Conservation (phyloP, 2,329 filamentous ascomycete genomes). For the Rutstroemia sp. region DNA sequence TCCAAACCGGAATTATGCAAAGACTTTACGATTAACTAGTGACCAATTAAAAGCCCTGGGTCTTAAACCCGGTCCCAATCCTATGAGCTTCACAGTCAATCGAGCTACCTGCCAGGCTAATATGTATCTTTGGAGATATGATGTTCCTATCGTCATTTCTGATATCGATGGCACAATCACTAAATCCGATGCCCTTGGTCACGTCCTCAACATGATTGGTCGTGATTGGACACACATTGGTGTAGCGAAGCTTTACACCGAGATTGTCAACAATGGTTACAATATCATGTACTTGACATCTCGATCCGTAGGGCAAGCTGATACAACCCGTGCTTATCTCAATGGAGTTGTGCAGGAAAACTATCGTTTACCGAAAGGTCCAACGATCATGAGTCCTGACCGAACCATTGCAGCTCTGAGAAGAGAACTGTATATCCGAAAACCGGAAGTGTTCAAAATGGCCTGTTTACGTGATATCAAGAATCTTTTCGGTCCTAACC, state of each 20-base stretch:
- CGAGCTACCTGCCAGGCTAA: constrained; percentile 83
- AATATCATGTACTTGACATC: constrained; percentile 98
- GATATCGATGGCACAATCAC: constrained; percentile 99
- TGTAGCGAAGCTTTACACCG: constrained; percentile 93
- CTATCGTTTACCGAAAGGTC: constrained; percentile 78
- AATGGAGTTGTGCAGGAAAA: constrained; percentile 84
- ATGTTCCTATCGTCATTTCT: constrained; percentile 91
- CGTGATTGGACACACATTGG: constrained; percentile 97
- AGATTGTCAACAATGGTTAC: constrained; percentile 92
- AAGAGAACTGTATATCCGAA: constrained; percentile 87
- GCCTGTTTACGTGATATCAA: constrained; percentile 91
- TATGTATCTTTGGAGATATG: constrained; percentile 90
- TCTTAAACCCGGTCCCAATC: constrained; percentile 79
- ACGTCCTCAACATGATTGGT: constrained; percentile 93
- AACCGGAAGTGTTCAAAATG: constrained; percentile 99
- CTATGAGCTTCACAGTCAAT: constrained; percentile 95
- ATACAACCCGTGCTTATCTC: constrained; percentile 82
- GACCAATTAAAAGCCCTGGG: constrained; percentile 85
- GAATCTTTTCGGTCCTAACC: constrained; percentile 69
- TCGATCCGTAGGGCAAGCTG: constrained; percentile 86
- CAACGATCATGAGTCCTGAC: constrained; percentile 91
- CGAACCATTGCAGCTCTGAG: constrained; percentile 88
- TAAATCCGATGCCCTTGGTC: constrained; percentile 90
- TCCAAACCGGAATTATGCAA: constrained; percentile 83
- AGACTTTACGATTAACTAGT: constrained; percentile 89